Percentiles rank a stretch among this genome's conserved stretches.
These are phyloP conservation scores for Boletus huronensis DNA, from an alignment of 768 basidiomycete genomes.

Conservation along the genomic window DNA sequence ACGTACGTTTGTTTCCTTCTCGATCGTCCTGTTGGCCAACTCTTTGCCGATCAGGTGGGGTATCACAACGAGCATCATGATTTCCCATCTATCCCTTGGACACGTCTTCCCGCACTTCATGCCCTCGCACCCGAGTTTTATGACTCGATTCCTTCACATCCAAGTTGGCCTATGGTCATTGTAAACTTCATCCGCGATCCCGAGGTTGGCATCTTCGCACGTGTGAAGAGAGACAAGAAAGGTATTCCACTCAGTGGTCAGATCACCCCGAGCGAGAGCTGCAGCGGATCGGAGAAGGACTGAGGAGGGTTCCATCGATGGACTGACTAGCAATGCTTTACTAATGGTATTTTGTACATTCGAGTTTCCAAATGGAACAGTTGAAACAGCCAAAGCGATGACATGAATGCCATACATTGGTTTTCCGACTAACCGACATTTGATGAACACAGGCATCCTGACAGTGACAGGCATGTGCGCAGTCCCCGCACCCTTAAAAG, in stretches of 20 bases:
- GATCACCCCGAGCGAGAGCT: conserved; percentile 10
- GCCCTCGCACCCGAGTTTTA: conserved; percentile 90
- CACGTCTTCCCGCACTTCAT: conserved; percentile 78
- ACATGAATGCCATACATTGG: conserved; percentile 9
- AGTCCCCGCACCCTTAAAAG: conserved; percentile 5
- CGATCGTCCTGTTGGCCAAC: background rate
- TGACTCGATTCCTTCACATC: conserved; percentile 80
- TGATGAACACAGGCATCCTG: conserved; percentile 7
- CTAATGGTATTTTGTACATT: conserved; percentile 19
- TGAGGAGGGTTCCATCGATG: conserved; percentile 6
- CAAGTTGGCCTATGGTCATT: conserved; percentile 93
- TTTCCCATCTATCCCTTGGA: conserved; percentile 96
- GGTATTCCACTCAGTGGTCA: conserved; percentile 20
- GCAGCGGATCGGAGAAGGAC: conserved; percentile 13
- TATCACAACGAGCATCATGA: conserved; percentile 99
- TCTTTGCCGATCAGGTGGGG: conserved; percentile 60
- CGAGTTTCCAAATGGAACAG: conserved; percentile 4
- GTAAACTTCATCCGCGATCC: conserved; percentile 90
- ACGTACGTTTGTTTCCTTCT: conserved; percentile 50
- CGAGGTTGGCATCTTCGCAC: conserved; percentile 83
- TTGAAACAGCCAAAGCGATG: background rate
- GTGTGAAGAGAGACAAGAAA: conserved; percentile 71
- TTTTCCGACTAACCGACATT: conserved; percentile 8
- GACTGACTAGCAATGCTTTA: conserved; percentile 3
- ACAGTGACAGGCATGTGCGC: conserved; percentile 15